Percentiles rank a stretch among this genome's conserved stretches.
Conservation (phyloP, 768 basidiomycete species). For the Russula brevipes region DNA sequence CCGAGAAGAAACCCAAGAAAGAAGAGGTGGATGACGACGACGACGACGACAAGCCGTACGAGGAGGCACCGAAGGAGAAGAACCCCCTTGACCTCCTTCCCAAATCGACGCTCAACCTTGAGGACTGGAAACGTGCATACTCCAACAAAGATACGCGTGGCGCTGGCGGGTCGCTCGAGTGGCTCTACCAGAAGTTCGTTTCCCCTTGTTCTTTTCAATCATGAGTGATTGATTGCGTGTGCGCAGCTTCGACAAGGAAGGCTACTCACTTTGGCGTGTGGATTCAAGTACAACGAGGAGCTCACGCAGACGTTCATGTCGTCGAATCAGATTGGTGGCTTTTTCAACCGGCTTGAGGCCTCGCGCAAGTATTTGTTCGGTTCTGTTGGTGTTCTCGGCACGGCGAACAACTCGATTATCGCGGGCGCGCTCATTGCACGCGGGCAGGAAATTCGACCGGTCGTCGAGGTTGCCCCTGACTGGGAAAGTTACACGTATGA, state of each 20-base stretch:
- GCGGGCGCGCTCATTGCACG: slow-evolving; percentile 78
- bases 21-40: slow-evolving; percentile 56
- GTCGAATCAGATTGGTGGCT: slow-evolving; percentile 86
- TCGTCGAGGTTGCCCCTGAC: slow-evolving; percentile 80
- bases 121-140: slow-evolving; percentile 97
- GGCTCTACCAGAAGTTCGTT: slow-evolving; percentile 92
- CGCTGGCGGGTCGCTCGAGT: slow-evolving; percentile 75
- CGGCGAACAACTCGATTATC: slow-evolving; percentile 71
- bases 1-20: slow-evolving; percentile 59
- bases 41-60: slow-evolving; percentile 69
- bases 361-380: slow-evolving; percentile 97
- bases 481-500: slow-evolving; percentile 85
- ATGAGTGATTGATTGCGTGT: slow-evolving; percentile 9
- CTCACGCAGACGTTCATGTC: slow-evolving; percentile 93
- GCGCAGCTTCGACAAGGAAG: slow-evolving; percentile 77
- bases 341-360: slow-evolving; percentile 97
- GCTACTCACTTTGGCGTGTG: slow-evolving; percentile 87
- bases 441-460: slow-evolving; percentile 66
- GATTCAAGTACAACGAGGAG: slow-evolving; percentile 97
- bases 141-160: slow-evolving; percentile 97
- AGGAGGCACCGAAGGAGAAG: slow-evolving; percentile 81
- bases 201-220: not conserved
- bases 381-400: slow-evolving; percentile 86
- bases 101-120: slow-evolving; percentile 81
- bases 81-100: slow-evolving; percentile 92